Base-by-base conservation (phyloP, 2,329 filamentous ascomycete species). In the Penicillium sp. region DNA sequence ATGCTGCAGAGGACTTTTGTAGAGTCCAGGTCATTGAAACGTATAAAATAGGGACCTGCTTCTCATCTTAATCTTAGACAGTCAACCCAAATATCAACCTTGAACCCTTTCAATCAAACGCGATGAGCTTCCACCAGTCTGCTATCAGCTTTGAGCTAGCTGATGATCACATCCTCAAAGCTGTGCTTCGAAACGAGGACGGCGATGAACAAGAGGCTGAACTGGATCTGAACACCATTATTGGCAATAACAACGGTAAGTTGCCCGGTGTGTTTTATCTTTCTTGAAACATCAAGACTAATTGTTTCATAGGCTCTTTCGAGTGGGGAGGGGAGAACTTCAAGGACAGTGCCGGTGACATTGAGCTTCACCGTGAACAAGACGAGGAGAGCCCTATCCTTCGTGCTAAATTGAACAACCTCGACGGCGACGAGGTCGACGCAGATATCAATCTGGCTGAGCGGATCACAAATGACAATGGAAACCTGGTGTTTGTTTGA, bases 391-490 rank as follows among this genome's bases (percentile, higher is more conserved):
- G 79, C 20, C 80, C 81, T 33, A 62, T 85, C 40, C 79, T 85
- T 41, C 79, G 81, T 16, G 81, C 81, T 33, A 52, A 42, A 0
- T 74, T 85, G 28, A 61, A 52, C 35, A 73, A 75, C 28, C 44
- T 65, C 1, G 70, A 79, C 0, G 80, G 80, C 35, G 69, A 81
- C 16, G 47, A 51, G 1, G 51, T 69, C 1, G 51, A 66, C 6
- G 67, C 73, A 33, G 75, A 85, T 58, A 56, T 85, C 57, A 84
- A 85, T 71, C 74, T 85, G 5, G 65, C 75, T 2, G 80, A 83
- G 75, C 72, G 78, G 52, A 74, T 85, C 48, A 66, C 68, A 52
- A 85, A 85, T 68, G 59, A 77, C 18, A 64, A 80, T 58, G 82
- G 82, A n/a, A 25, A 52, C 1, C 72, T 82, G 52, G 46, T 55